These are phyloP conservation scores for Astragalus glycyphyllos DNA, from an alignment of 306 rosid genomes.

Conservation along the genomic window DNA sequence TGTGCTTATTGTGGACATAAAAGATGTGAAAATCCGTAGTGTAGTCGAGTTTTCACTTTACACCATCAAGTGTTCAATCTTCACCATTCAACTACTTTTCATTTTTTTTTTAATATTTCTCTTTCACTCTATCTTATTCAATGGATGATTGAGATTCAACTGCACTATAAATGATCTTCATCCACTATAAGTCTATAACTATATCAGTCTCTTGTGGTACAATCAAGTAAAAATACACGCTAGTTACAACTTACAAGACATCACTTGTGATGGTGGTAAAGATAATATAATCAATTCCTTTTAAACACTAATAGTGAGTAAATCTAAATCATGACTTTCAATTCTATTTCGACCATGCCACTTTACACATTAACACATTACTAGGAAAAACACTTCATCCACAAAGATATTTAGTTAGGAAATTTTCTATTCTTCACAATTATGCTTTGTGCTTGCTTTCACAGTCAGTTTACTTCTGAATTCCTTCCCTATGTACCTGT, in stretches of 20 bases:
- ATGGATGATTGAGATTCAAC: too few species aligned
- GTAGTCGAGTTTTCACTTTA: too few species aligned
- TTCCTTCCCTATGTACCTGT: slow-evolving; percentile 49
- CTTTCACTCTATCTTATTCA: too few species aligned
- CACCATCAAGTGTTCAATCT: too few species aligned
- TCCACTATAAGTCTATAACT: too few species aligned
- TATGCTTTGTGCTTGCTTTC: slow-evolving; percentile 31
- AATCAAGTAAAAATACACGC: too few species aligned
- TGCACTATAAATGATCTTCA: too few species aligned
- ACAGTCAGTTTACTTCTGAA: slow-evolving; percentile 1
- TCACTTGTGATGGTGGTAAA: neutral
- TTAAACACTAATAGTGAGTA: neutral
- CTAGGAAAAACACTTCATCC: slow-evolving; percentile 7
- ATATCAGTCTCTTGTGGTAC: too few species aligned
- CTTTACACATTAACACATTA: slow-evolving; percentile 19
- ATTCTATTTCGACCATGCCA: slow-evolving; percentile 36
- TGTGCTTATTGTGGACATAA: too few species aligned
- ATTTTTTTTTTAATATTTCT: too few species aligned
- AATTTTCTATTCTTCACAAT: slow-evolving; percentile 20
- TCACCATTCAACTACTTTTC: too few species aligned
- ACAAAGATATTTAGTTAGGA: slow-evolving; percentile 23
- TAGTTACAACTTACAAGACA: neutral
- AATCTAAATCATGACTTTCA: slow-evolving; percentile 17
- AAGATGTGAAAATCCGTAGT: too few species aligned
- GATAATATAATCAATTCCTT: neutral